Evolutionary conservation across 305 asterid species (phyloP), one percentile per base, ranked within the genome.

Genomic region (Solanum aculeatissimum): DNA sequence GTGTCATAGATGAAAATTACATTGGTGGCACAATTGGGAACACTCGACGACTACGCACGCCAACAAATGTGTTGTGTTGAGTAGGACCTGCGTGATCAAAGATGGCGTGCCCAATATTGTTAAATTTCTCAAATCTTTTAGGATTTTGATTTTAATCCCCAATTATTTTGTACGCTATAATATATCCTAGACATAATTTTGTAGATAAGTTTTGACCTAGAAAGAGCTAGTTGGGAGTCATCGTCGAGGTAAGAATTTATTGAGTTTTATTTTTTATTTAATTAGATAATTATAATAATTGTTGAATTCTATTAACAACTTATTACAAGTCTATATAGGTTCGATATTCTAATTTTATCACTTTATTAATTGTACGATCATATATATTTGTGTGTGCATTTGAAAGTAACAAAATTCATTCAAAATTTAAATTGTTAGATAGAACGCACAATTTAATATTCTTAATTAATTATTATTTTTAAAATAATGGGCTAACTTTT

Each of bases 41-140:
- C 15, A 45, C 5, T 13, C 51, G 3, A 45, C 15, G 0, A 4
- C 10, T 43, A 10, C 2, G 11, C 49, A 10, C 4, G 49, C 13
- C 49, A 9, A 1, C 45, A 40, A 40, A 40, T 19, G 6, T 2
- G 0, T 9, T 4, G 29, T n/a, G 6, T 0, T 1, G 0, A 55
- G 9, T 55, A 8, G 25, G 4, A 7, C 25, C 25, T 18, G n/a
- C 54, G 14, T 47, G 18, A 51, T 6, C 57, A 51, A 51, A 1
- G 9, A 19, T 51, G 57, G 9, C 62, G 4, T 2, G 12, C 1
- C 2, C 62, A 55, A 55, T 32, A 55, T n/a, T 4, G 0, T 57
- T n/a, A 19, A 9, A 19, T 57, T n/a, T 57, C 10, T 16, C 51
- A 4, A 57, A 19, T 57, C 27, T n/a, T 19, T 27, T 19, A 57